phyloP scores from a whole-genome alignment of 805 yeast genomes.

The Pachysolen tannophilus region DNA sequence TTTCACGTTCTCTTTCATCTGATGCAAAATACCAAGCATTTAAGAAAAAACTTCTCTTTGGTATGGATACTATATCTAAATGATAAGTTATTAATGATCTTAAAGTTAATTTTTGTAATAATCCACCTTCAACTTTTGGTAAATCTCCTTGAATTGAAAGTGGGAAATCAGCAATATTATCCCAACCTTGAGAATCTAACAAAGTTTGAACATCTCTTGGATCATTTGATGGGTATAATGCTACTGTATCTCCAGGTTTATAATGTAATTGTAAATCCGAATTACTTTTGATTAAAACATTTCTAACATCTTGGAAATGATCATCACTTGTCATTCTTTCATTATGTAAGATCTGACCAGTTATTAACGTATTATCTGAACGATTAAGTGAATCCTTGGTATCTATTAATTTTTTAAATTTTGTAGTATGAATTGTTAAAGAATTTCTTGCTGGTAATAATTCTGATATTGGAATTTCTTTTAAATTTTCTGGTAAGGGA shows the following conservation, averaged over 20 bases:
- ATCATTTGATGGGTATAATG: constrained; percentile 70
- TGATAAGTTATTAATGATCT: constrained; percentile 70
- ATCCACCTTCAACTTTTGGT: constrained; percentile 48
- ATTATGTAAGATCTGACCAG: constrained; percentile 44
- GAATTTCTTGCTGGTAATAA: constrained; percentile 30
- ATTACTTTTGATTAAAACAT: constrained; percentile 34
- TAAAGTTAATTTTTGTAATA: constrained; percentile 55
- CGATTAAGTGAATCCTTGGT: constrained; percentile 2
- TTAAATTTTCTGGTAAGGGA: constrained; percentile 25
- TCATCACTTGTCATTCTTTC: constrained; percentile 54
- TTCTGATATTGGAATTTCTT: constrained; percentile 23
- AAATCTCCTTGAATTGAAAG: constrained; percentile 28
- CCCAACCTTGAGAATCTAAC: constrained; percentile 68
- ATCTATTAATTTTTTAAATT: constrained; percentile 17
- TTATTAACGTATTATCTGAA: constrained; percentile 1
- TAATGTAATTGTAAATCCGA: constrained; percentile 25
- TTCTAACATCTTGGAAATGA: constrained; percentile 90
- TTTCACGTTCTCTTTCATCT: constrained; percentile 68
- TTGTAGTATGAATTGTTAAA: constrained; percentile 17
- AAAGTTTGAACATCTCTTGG: constrained; percentile 54
- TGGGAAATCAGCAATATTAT: constrained; percentile 57
- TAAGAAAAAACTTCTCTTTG: constrained; percentile 76
- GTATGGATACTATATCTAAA: constrained; percentile 75
- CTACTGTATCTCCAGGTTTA: constrained; percentile 75
- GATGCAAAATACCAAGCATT: constrained; percentile 66